phyloP scores from a whole-genome alignment of 148 eudicot genomes.

The Hydrangea macrophylla region DNA sequence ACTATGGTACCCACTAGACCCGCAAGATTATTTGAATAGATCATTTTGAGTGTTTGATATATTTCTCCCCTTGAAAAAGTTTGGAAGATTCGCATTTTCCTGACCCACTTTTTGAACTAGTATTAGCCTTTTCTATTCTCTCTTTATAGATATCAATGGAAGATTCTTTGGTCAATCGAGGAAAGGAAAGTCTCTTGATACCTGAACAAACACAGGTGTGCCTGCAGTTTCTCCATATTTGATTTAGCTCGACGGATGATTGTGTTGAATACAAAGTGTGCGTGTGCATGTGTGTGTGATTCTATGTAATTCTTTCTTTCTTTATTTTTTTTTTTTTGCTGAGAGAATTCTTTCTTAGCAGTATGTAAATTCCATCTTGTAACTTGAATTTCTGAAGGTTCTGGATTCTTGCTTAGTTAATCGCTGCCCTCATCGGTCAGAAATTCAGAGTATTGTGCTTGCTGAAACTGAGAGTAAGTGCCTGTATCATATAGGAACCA shows the following conservation, averaged over 20 bases:
- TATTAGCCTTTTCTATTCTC: background rate
- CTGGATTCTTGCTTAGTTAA: constrained; percentile 37
- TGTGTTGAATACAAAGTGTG: background rate
- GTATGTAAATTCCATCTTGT: too few species aligned
- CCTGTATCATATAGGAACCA: background rate
- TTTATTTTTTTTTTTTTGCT: background rate
- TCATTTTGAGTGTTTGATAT: background rate
- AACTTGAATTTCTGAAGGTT: constrained; percentile 36
- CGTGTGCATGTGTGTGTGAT: background rate
- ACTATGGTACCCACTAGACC: background rate
- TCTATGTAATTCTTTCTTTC: background rate
- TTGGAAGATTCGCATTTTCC: background rate
- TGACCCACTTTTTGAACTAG: background rate
- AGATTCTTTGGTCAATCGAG: constrained; percentile 39
- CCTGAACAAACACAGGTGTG: constrained; percentile 49
- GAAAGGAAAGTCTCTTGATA: constrained; percentile 64
- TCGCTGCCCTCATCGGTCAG: constrained; percentile 57
- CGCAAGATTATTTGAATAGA: background rate
- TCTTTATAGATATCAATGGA: constrained; percentile 40
- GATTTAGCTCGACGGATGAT: background rate
- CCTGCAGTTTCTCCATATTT: background rate
- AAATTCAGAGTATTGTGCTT: constrained; percentile 62
- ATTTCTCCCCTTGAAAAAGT: background rate
- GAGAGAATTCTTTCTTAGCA: too few species aligned
- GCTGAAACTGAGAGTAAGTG: constrained; percentile 41